phyloP scores from a whole-genome alignment of 306 rosid species.

The Lotus japonicus region DNA sequence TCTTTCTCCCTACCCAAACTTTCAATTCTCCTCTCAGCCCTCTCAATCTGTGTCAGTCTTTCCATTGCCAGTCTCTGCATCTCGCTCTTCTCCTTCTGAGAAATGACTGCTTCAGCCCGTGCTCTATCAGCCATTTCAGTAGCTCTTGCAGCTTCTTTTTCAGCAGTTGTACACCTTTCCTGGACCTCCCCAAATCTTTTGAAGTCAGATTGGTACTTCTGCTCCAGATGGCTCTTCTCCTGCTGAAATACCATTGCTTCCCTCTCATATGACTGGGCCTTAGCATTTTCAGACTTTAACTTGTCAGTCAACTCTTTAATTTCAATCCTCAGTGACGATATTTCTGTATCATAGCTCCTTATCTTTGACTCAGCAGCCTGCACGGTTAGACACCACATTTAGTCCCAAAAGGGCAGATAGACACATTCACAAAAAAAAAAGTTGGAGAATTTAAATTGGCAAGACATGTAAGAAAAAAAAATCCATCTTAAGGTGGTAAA shows the following conservation, averaged over 20 bases:
- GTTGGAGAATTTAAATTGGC: not conserved
- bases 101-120: slow-evolving; percentile 54
- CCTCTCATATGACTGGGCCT: slow-evolving; percentile 73
- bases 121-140: slow-evolving; percentile 85
- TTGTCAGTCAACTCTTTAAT: slow-evolving; percentile 55
- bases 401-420: not conserved
- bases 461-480: not conserved
- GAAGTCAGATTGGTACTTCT: slow-evolving; percentile 66
- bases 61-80: slow-evolving; percentile 90
- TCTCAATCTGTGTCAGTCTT: slow-evolving; percentile 68
- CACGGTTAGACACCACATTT: slow-evolving; percentile 19
- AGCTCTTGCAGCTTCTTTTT: slow-evolving; percentile 70
- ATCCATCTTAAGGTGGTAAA: not conserved
- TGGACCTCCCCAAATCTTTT: slow-evolving; percentile 74
- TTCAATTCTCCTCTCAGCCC: slow-evolving; percentile 74
- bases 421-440: not conserved
- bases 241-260: slow-evolving; percentile 59
- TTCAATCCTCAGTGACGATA: slow-evolving; percentile 53
- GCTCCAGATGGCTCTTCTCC: slow-evolving; percentile 71
- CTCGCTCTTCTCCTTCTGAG: slow-evolving; percentile 76
- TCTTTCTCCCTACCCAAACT: slow-evolving; percentile 59
- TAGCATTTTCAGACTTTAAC: slow-evolving; percentile 51
- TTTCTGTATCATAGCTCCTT: slow-evolving; percentile 64
- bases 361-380: slow-evolving; percentile 87
- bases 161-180: slow-evolving; percentile 73